Conservation (phyloP, 2,329 filamentous ascomycete genomes). For the Graphiopsis chlorocephala region DNA sequence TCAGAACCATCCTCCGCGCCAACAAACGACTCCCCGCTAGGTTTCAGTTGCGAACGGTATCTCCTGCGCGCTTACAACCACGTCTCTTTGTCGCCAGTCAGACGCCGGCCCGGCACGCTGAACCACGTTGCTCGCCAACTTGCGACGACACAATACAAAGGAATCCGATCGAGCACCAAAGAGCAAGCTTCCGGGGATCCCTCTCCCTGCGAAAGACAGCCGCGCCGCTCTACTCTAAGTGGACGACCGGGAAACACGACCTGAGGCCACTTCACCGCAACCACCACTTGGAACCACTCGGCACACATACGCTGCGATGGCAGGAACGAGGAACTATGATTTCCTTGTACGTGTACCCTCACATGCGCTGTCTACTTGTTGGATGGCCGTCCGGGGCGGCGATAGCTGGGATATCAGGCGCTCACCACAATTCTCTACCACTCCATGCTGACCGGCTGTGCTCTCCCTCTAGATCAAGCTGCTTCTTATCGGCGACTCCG, state of each 20-base stretch:
- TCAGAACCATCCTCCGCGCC: background rate
- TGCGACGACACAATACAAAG: constrained; percentile 12
- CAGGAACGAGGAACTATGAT: constrained; percentile 97
- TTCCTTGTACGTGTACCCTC: constrained; percentile 72
- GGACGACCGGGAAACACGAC: constrained; percentile 2
- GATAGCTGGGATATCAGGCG: background rate
- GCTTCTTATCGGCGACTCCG: constrained; percentile 92
- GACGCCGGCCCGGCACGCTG: constrained; percentile 12
- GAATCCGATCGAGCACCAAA: background rate
- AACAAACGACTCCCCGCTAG: background rate
- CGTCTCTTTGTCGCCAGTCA: constrained; percentile 12
- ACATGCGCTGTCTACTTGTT: background rate
- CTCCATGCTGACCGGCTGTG: constrained; percentile 20
- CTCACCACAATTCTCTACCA: background rate
- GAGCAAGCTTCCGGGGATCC: constrained; percentile 4
- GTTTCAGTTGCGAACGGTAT: constrained; percentile 12
- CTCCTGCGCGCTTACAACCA: constrained; percentile 2
- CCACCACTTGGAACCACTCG: background rate
- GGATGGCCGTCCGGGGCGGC: background rate
- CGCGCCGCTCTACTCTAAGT: constrained; percentile 3
- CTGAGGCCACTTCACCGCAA: background rate
- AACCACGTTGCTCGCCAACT: background rate
- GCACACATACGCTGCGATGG: constrained; percentile 57
- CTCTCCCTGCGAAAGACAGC: constrained; percentile 8
- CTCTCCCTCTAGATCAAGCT: constrained; percentile 75